These are phyloP conservation scores for Trichosporon asahii DNA, from an alignment of 1,284 basidiomycete genomes.

Conservation along the genomic window DNA sequence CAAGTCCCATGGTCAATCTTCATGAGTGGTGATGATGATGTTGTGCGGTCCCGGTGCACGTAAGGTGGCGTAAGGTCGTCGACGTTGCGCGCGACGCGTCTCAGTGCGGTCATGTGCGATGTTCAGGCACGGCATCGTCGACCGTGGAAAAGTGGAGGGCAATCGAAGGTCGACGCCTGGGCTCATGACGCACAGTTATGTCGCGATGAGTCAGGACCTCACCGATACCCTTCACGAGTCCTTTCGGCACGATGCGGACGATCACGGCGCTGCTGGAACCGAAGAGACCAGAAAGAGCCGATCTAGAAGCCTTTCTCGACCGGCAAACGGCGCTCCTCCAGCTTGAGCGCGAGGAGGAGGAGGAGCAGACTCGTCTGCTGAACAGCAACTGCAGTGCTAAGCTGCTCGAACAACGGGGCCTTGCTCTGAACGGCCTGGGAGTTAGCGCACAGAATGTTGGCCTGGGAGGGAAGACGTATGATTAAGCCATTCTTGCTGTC, in stretches of 20 bases:
- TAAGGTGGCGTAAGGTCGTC: too few relatives aligned
- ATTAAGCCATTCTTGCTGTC: too few relatives aligned
- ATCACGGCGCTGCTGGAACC: constrained; percentile 24
- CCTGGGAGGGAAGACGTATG: constrained; percentile 82
- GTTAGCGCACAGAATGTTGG: constrained; percentile 70
- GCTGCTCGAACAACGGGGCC: constrained; percentile 79
- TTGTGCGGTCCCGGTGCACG: not conserved
- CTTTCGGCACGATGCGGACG: not conserved
- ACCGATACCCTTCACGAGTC: too few relatives aligned
- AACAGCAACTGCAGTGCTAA: constrained; percentile 79
- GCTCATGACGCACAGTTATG: not conserved
- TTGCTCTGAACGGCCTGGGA: constrained; percentile 69
- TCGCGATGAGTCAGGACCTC: too few relatives aligned
- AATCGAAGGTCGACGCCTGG: not conserved
- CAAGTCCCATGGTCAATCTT: not conserved
- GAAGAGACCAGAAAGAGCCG: constrained; percentile 20
- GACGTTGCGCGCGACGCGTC: not conserved
- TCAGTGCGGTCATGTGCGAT: not conserved
- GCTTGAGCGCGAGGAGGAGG: constrained; percentile 74
- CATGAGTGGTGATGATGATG: not conserved
- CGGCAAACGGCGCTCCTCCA: constrained; percentile 67
- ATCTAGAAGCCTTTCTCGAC: constrained; percentile 64
- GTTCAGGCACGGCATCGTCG: not conserved
- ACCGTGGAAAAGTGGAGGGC: not conserved
- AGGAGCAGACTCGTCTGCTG: constrained; percentile 73